Percentiles rank a stretch among this genome's conserved stretches.
phyloP scores from a whole-genome alignment of 31 red algal genomes.

The Endocladia muricata region DNA sequence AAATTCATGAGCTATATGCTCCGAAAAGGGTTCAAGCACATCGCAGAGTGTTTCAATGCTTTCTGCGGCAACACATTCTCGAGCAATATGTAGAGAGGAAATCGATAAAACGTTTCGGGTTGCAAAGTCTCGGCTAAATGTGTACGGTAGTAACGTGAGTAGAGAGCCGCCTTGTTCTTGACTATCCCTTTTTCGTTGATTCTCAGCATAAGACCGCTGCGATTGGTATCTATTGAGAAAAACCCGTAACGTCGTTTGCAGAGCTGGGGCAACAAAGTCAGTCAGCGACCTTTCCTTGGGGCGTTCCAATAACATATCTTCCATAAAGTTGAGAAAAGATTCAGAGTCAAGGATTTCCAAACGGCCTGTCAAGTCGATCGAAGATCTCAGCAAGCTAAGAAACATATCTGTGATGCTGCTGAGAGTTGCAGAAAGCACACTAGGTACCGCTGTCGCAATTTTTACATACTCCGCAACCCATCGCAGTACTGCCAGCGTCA shows the following conservation, averaged over 20 bases:
- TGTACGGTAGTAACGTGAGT: background rate
- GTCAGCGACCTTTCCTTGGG: slow-evolving; percentile 8
- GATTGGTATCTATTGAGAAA: background rate
- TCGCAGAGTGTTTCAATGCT: slow-evolving; percentile 11
- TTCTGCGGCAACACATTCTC: slow-evolving; percentile 26
- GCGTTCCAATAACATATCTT: slow-evolving; percentile 15
- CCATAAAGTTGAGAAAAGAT: background rate
- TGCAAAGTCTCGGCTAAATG: background rate
- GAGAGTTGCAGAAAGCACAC: background rate
- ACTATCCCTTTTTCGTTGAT: background rate
- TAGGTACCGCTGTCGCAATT: background rate
- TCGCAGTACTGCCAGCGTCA: background rate
- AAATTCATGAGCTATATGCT: background rate
- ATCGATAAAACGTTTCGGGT: background rate
- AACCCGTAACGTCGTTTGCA: background rate
- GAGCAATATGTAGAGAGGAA: background rate
- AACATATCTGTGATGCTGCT: slow-evolving; percentile 14
- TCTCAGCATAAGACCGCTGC: background rate
- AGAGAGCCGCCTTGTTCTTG: background rate
- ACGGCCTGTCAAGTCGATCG: slow-evolving; percentile 8
- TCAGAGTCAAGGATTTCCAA: background rate
- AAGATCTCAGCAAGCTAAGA: background rate
- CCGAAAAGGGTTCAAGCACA: background rate
- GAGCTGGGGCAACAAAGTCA: slow-evolving; percentile 14
- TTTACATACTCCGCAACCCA: slow-evolving; percentile 24